Conservation (phyloP, 495 filamentous ascomycete species). For the Penicillium lividum region DNA sequence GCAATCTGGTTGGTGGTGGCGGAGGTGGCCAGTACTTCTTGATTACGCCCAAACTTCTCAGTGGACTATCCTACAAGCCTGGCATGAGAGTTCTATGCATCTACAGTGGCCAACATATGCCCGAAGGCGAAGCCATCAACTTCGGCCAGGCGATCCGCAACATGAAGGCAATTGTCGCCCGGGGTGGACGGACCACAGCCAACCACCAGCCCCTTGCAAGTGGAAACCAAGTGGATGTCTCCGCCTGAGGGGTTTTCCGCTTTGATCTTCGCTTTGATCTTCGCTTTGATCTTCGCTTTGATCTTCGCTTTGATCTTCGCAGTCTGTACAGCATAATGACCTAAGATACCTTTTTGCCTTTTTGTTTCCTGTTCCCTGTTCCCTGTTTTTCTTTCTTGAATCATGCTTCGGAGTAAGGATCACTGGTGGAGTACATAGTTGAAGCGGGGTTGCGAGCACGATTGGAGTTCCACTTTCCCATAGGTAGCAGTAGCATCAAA, state of each 20-base stretch:
- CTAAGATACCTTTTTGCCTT: background rate
- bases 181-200: slow-evolving; percentile 8
- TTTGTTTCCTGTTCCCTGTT: background rate
- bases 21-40: slow-evolving; percentile 77
- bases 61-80: slow-evolving; percentile 77
- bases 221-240: slow-evolving; percentile 22
- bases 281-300: no score
- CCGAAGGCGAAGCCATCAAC: slow-evolving; percentile 47
- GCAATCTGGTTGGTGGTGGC: slow-evolving; percentile 27
- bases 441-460: background rate
- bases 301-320: no score
- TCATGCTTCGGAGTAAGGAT: background rate
- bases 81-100: slow-evolving; percentile 95
- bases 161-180: slow-evolving; percentile 29
- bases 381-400: background rate
- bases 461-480: slow-evolving; percentile 1
- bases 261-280: background rate
- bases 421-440: background rate
- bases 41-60: slow-evolving; percentile 96
- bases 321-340: slow-evolving; percentile 4
- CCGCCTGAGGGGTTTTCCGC: slow-evolving; percentile 22
- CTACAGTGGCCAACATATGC: slow-evolving; percentile 89
- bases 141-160: slow-evolving; percentile 34
- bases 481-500: background rate
- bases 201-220: slow-evolving; percentile 22